Conservation (phyloP, 2,329 filamentous ascomycete species). For the Aspergillus sojae region DNA sequence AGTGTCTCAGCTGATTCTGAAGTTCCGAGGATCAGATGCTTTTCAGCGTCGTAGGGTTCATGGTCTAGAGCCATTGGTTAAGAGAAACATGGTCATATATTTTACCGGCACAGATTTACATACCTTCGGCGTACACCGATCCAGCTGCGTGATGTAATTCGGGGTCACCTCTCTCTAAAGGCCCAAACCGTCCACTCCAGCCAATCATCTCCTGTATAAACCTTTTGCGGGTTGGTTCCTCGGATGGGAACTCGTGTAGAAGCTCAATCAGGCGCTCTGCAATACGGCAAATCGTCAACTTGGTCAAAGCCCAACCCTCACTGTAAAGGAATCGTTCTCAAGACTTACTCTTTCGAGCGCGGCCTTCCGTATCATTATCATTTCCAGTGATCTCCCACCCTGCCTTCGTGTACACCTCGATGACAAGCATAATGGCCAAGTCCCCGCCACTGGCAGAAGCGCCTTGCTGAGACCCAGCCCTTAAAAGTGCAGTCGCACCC, state of each 20-base stretch:
- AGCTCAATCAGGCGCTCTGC: conserved; percentile 70
- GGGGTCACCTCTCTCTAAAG: conserved; percentile 87
- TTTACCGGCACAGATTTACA: conserved; percentile 10
- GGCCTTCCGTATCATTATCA: conserved; percentile 60
- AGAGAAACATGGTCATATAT: conserved; percentile 9
- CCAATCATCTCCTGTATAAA: conserved; percentile 83
- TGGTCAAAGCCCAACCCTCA: neutral
- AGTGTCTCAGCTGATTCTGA: conserved; percentile 83
- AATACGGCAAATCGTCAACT: conserved; percentile 6
- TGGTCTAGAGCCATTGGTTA: conserved; percentile 60
- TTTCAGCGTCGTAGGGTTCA: conserved; percentile 90
- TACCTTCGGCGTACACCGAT: conserved; percentile 79
- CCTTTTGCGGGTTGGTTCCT: conserved; percentile 90
- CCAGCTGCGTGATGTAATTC: conserved; percentile 93
- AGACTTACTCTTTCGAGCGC: conserved; percentile 61
- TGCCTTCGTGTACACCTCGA: conserved; percentile 89
- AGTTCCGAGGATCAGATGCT: conserved; percentile 84
- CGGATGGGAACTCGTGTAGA: conserved; percentile 75
- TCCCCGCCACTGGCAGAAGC: conserved; percentile 93
- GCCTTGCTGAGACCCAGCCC: conserved; percentile 67
- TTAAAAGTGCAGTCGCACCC: conserved; percentile 79
- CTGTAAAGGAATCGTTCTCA: neutral
- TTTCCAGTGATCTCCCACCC: conserved; percentile 64
- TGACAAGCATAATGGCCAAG: conserved; percentile 78
- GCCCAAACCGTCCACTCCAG: conserved; percentile 85